Percentiles rank a stretch among this genome's conserved stretches.
These are phyloP conservation scores for Biscogniauxia marginata DNA, from an alignment of 2,329 filamentous ascomycete species.

Conservation along the genomic window DNA sequence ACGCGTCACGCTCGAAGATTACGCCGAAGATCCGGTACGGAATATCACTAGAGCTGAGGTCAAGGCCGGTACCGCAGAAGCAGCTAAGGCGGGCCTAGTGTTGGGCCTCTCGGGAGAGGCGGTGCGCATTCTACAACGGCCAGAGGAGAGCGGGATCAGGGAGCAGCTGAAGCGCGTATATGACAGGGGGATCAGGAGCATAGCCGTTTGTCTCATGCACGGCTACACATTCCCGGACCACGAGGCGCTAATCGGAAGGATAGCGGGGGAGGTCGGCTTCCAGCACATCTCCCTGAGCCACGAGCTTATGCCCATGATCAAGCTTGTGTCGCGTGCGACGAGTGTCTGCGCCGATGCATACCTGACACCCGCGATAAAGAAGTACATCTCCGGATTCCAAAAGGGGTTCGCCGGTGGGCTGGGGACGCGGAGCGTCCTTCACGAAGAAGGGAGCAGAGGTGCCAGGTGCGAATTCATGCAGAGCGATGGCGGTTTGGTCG, in stretches of 20 bases:
- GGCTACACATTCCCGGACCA: slow-evolving; percentile 89
- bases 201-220: slow-evolving; percentile 90
- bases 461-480: slow-evolving; percentile 96
- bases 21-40: slow-evolving; percentile 79
- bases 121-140: slow-evolving; percentile 66
- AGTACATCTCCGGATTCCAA: slow-evolving; percentile 73
- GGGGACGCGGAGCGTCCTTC: slow-evolving; percentile 71
- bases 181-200: slow-evolving; percentile 70
- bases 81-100: slow-evolving; percentile 56
- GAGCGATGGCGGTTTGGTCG: slow-evolving; percentile 72
- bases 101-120: slow-evolving; percentile 72
- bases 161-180: slow-evolving; percentile 65
- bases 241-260: slow-evolving; percentile 71
- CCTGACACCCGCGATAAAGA: slow-evolving; percentile 74
- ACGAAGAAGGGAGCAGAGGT: slow-evolving; percentile 61
- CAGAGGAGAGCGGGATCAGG: slow-evolving; percentile 55
- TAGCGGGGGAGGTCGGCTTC: slow-evolving; percentile 81
- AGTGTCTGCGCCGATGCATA: slow-evolving; percentile 80
- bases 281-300: slow-evolving; percentile 78
- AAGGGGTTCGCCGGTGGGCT: slow-evolving; percentile 78
- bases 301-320: slow-evolving; percentile 88
- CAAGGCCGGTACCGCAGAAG: slow-evolving; percentile 47
- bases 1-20: slow-evolving; percentile 87
- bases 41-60: slow-evolving; percentile 53
- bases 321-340: slow-evolving; percentile 71